Percentiles rank a stretch among this genome's conserved stretches.
Evolutionary conservation across 768 basidiomycete genomes (phyloP).

Genomic region (Pleurotus cornucopiae): DNA sequence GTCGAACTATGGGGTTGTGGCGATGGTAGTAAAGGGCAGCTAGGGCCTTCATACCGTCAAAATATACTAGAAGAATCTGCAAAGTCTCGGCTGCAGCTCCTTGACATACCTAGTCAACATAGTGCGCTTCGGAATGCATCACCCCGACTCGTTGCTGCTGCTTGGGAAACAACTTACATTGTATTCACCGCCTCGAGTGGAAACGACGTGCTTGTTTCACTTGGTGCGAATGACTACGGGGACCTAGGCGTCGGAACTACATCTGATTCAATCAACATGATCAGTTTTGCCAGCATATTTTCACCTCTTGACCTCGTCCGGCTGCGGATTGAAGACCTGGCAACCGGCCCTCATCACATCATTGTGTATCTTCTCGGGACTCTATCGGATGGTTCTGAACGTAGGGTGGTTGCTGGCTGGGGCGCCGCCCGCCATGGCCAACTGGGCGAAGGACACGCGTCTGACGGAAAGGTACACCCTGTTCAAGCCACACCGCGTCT

Average conservation of each 20-base stretch:
- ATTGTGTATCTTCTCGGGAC: slow-evolving; percentile 38
- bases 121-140: slow-evolving; percentile 36
- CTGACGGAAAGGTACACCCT: slow-evolving; percentile 18
- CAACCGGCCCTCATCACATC: slow-evolving; percentile 72
- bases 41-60: slow-evolving; percentile 43
- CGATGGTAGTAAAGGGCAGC: slow-evolving; percentile 66
- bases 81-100: slow-evolving; percentile 39
- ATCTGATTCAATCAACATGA: slow-evolving; percentile 29
- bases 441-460: slow-evolving; percentile 42
- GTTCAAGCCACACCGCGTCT: slow-evolving; percentile 28
- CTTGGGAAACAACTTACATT: slow-evolving; percentile 85
- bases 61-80: slow-evolving; percentile 15
- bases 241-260: slow-evolving; percentile 58
- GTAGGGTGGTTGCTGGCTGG: slow-evolving; percentile 63
- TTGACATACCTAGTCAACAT: slow-evolving; percentile 34
- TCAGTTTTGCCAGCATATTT: slow-evolving; percentile 38
- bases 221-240: slow-evolving; percentile 85
- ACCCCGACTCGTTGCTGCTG: slow-evolving; percentile 49
- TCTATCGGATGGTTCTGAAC: slow-evolving; percentile 15
- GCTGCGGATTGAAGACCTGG: slow-evolving; percentile 38
- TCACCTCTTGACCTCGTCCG: slow-evolving; percentile 17
- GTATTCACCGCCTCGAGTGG: slow-evolving; percentile 42
- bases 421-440: slow-evolving; percentile 84
- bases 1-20: slow-evolving; percentile 67
- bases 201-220: slow-evolving; percentile 60